Evolutionary conservation across 768 basidiomycete genomes (phyloP).

Genomic region (Termitomyces titanicus): DNA sequence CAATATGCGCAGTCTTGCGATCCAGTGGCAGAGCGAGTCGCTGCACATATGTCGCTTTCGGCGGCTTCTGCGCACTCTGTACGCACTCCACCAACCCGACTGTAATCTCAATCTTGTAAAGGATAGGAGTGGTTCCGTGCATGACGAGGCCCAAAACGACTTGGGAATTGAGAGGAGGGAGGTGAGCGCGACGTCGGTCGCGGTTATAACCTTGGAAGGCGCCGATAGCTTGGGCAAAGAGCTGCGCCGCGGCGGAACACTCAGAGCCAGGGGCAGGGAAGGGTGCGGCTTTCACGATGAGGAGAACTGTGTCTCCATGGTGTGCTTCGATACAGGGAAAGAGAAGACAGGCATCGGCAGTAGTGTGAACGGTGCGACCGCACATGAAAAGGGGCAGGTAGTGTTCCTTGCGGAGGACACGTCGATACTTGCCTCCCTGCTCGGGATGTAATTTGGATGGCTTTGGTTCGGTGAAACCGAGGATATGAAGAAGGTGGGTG

Average conservation of each 20-base stretch:
- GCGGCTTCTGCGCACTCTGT: conserved; percentile 14
- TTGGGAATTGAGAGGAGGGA: conserved; percentile 11
- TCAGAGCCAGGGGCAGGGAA: neutral
- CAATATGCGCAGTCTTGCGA: neutral
- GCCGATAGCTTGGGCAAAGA: conserved; percentile 17
- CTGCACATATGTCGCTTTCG: conserved; percentile 9
- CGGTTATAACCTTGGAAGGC: conserved; percentile 17
- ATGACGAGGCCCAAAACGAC: conserved; percentile 14
- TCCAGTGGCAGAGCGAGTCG: conserved; percentile 6
- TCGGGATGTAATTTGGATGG: conserved; percentile 5
- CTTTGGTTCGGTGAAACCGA: conserved; percentile 10
- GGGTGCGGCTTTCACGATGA: conserved; percentile 12
- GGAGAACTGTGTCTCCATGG: conserved; percentile 9
- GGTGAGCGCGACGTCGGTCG: conserved; percentile 13
- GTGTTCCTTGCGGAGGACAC: conserved; percentile 11
- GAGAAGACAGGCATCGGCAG: conserved; percentile 15
- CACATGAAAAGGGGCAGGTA: conserved; percentile 20
- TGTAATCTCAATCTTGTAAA: conserved; percentile 15
- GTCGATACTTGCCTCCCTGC: conserved; percentile 2
- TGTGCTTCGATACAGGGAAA: neutral
- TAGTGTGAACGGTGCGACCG: conserved; percentile 14
- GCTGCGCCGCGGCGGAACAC: conserved; percentile 11
- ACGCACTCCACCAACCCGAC: conserved; percentile 16
- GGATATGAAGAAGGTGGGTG: conserved; percentile 10
- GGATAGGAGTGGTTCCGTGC: conserved; percentile 13